Percentiles rank a stretch among this genome's conserved stretches.
These are phyloP conservation scores for Aureobasidium sp. DNA, from an alignment of 2,329 filamentous ascomycete genomes.

Conservation along the genomic window DNA sequence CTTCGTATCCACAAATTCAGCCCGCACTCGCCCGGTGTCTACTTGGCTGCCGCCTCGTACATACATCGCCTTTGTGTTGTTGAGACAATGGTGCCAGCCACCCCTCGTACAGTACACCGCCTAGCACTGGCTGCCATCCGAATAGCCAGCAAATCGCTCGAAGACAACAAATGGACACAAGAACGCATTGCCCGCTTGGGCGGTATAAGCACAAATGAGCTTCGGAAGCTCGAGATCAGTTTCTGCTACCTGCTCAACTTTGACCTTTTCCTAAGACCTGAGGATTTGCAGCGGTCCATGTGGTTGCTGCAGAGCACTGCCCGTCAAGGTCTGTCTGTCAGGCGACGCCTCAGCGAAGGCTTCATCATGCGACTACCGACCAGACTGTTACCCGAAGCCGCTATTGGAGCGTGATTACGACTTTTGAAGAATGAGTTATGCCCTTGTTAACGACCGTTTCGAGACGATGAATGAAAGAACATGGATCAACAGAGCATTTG, in stretches of 20 bases:
- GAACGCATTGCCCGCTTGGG: slow-evolving; percentile 77
- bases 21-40: slow-evolving; percentile 88
- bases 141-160: slow-evolving; percentile 86
- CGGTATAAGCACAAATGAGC: slow-evolving; percentile 72
- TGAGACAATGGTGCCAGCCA: slow-evolving; percentile 69
- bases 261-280: slow-evolving; percentile 45
- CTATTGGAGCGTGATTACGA: slow-evolving; percentile 7
- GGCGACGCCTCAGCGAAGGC: slow-evolving; percentile 20
- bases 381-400: slow-evolving; percentile 10
- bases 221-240: slow-evolving; percentile 79
- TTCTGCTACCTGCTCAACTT: slow-evolving; percentile 63
- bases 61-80: slow-evolving; percentile 74
- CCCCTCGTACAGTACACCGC: slow-evolving; percentile 75
- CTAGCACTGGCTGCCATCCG: slow-evolving; percentile 74
- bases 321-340: slow-evolving; percentile 19
- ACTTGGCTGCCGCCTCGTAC: slow-evolving; percentile 80
- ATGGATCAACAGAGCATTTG: not conserved
- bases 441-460: not conserved
- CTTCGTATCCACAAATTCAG: slow-evolving; percentile 82
- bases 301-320: slow-evolving; percentile 27
- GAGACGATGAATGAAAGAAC: not conserved
- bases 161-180: slow-evolving; percentile 84
- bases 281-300: slow-evolving; percentile 25
- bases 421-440: not conserved
- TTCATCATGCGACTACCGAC: slow-evolving; percentile 25